These are phyloP conservation scores for Bipolaris cookei DNA, from an alignment of 2,329 filamentous ascomycete genomes.

Conservation along the genomic window DNA sequence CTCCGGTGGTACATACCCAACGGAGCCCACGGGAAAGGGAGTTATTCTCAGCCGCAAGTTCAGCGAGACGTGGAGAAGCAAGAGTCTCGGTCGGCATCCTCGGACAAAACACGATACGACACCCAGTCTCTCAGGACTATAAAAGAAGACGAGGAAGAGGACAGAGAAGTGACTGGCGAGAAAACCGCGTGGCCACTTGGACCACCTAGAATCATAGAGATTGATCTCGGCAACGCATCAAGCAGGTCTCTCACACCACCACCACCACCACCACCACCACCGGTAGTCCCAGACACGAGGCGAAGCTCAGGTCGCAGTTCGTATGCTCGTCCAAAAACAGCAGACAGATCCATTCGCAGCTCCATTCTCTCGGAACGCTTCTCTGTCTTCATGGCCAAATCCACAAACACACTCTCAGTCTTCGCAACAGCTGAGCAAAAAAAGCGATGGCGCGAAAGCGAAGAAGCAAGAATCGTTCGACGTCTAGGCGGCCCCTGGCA, in stretches of 20 bases:
- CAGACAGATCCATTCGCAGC: conserved; percentile 6
- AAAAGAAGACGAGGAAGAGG: conserved; percentile 4
- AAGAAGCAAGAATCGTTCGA: conserved; percentile 28
- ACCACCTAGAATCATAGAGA: conserved; percentile 11
- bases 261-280: background rate
- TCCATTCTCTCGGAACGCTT: conserved; percentile 16
- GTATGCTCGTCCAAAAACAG: conserved; percentile 3
- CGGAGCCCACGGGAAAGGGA: conserved; percentile 62
- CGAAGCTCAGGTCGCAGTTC: conserved; percentile 7
- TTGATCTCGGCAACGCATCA: conserved; percentile 9
- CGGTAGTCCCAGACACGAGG: background rate
- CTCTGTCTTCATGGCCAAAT: conserved; percentile 8
- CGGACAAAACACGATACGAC: conserved; percentile 4
- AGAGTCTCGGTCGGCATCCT: conserved; percentile 22
- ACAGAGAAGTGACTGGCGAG: conserved; percentile 4
- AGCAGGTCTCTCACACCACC: conserved; percentile 2
- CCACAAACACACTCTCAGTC: conserved; percentile 1
- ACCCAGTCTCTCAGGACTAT: conserved; percentile 1
- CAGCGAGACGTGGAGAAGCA: conserved; percentile 27
- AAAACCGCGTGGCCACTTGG: conserved; percentile 2
- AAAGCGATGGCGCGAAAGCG: conserved; percentile 28
- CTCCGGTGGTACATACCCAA: conserved; percentile 76
- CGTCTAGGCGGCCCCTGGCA: conserved; percentile 32
- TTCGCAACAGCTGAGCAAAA: conserved; percentile 20
- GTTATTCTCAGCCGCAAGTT: conserved; percentile 22